Conservation (phyloP, 768 basidiomycete genomes). For the Harrya chromipes region DNA sequence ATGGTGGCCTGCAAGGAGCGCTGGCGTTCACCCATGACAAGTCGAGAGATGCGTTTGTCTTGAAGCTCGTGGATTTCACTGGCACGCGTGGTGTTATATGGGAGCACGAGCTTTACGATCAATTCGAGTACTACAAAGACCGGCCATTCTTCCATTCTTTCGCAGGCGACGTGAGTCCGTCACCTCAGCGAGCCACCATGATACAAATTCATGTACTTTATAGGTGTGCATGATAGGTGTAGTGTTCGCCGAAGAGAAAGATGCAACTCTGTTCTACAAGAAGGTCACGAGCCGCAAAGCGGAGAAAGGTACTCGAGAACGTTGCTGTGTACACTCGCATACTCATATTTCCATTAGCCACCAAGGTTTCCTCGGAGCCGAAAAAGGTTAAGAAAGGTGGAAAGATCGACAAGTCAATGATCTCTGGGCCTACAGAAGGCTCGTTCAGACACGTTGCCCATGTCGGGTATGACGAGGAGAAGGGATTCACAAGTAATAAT, state of each 20-base stretch:
- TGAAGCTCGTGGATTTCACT: slow-evolving; percentile 80
- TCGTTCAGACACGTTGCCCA: slow-evolving; percentile 91
- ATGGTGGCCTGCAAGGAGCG: slow-evolving; percentile 84
- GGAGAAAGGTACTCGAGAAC: slow-evolving; percentile 44
- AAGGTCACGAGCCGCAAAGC: slow-evolving; percentile 72
- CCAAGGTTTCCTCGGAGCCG: slow-evolving; percentile 50
- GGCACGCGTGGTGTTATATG: slow-evolving; percentile 88
- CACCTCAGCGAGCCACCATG: background rate
- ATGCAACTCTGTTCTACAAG: slow-evolving; percentile 83
- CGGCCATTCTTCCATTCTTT: slow-evolving; percentile 92
- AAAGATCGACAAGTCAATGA: slow-evolving; percentile 90
- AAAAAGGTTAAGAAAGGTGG: slow-evolving; percentile 62
- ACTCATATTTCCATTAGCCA: slow-evolving; percentile 24
- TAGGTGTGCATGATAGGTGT: slow-evolving; percentile 91
- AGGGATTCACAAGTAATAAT: slow-evolving; percentile 81
- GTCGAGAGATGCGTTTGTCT: slow-evolving; percentile 50
- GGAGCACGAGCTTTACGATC: slow-evolving; percentile 88
- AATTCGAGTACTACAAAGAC: slow-evolving; percentile 79
- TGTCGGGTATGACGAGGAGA: slow-evolving; percentile 89
- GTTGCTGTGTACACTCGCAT: background rate
- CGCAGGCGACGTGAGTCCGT: slow-evolving; percentile 78
- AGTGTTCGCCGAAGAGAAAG: slow-evolving; percentile 83
- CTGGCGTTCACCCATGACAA: slow-evolving; percentile 69
- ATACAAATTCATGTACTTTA: slow-evolving; percentile 1
- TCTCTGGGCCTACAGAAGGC: slow-evolving; percentile 74